These are phyloP conservation scores for Brassica cretica DNA, from an alignment of 345 rosid species.

Conservation along the genomic window DNA sequence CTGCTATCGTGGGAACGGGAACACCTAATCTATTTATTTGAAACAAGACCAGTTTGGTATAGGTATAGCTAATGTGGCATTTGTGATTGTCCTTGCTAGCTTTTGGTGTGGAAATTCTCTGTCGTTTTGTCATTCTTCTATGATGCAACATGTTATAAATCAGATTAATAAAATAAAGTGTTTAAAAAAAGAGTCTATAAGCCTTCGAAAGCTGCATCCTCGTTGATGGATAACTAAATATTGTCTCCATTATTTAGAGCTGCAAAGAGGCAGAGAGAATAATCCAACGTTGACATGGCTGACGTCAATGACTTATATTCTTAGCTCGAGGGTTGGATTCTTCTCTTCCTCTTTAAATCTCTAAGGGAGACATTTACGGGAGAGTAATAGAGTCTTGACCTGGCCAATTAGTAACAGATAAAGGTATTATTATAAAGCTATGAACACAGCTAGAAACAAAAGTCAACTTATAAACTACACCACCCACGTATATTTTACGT, in stretches of 20 bases:
- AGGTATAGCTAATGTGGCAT: background rate
- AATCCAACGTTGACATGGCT: background rate
- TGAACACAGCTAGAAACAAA: background rate
- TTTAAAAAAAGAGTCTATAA: background rate
- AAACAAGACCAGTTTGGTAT: background rate
- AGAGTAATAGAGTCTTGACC: background rate
- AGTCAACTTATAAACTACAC: background rate
- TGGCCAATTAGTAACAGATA: background rate
- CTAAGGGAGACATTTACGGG: background rate
- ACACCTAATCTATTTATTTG: background rate
- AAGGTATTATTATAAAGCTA: background rate
- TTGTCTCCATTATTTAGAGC: background rate
- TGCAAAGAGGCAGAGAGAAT: background rate
- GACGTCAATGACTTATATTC: background rate
- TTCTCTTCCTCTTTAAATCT: background rate
- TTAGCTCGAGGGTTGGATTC: background rate
- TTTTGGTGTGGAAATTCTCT: background rate
- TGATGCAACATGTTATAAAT: too few relatives aligned
- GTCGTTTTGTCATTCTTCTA: background rate
- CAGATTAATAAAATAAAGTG: too few relatives aligned
- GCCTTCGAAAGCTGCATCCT: background rate
- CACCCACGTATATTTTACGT: background rate
- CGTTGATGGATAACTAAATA: background rate
- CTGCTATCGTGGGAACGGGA: background rate
- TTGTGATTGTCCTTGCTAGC: background rate